Conservation (phyloP, 768 basidiomycete genomes). For the Boletellus ananiceps region DNA sequence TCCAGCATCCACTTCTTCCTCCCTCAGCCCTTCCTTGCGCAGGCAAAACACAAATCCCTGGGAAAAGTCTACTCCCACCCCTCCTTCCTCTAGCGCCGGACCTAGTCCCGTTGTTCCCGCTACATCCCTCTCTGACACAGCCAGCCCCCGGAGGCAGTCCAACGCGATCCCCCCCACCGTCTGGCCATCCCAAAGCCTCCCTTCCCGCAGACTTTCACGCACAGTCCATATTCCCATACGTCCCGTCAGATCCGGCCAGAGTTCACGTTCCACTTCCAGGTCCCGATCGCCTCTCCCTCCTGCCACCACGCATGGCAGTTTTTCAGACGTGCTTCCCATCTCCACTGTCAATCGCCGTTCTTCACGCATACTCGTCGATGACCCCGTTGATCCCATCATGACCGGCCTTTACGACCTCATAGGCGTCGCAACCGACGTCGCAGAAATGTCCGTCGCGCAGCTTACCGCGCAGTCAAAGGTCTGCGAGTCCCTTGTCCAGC, state of each 20-base stretch:
- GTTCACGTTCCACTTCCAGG: slow-evolving; percentile 91
- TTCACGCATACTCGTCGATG: slow-evolving; percentile 79
- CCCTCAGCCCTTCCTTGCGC: slow-evolving; percentile 62
- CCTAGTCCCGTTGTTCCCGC: slow-evolving; percentile 60
- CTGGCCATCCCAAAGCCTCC: slow-evolving; percentile 51
- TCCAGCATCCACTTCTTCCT: slow-evolving; percentile 61
- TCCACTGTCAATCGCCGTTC: slow-evolving; percentile 63
- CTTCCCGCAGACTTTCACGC: slow-evolving; percentile 81
- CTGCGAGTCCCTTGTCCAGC: slow-evolving; percentile 83
- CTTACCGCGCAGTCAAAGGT: slow-evolving; percentile 82
- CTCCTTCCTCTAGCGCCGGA: slow-evolving; percentile 52
- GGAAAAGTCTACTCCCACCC: slow-evolving; percentile 49
- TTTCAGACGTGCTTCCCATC: slow-evolving; percentile 48
- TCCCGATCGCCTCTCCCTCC: slow-evolving; percentile 90
- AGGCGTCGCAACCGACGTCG: slow-evolving; percentile 86
- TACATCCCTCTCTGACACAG: slow-evolving; percentile 57
- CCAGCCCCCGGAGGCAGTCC: slow-evolving; percentile 62
- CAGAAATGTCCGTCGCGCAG: slow-evolving; percentile 83
- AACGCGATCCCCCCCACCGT: slow-evolving; percentile 45
- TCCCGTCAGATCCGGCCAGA: slow-evolving; percentile 66
- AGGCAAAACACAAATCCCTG: slow-evolving; percentile 62
- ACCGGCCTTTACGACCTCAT: slow-evolving; percentile 88
- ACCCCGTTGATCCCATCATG: slow-evolving; percentile 88
- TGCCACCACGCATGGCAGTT: slow-evolving; percentile 57
- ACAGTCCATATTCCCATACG: slow-evolving; percentile 73